Conservation (phyloP, 23 red algal genomes). For the Gracilaria caudata region DNA sequence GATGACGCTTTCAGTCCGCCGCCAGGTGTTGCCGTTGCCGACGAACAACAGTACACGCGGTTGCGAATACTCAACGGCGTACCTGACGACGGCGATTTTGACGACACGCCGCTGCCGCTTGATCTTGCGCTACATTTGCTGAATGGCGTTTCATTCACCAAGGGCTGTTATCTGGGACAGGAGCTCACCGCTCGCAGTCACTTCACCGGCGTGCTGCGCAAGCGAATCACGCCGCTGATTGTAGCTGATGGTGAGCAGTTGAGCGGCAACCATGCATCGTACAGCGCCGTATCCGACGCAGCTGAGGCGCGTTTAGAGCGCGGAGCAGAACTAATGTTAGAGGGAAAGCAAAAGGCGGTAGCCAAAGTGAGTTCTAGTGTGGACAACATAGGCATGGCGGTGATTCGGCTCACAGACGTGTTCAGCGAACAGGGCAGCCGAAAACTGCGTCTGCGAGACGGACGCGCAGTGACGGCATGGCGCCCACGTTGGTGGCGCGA, state of each 20-base stretch:
- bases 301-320: background rate
- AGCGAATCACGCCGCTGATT: slow-evolving; percentile 58
- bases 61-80: slow-evolving; percentile 75
- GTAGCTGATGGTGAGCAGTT: background rate
- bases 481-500: slow-evolving; percentile 28
- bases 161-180: slow-evolving; percentile 98
- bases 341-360: slow-evolving; percentile 18
- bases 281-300: background rate
- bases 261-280: background rate
- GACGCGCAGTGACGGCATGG: slow-evolving; percentile 32
- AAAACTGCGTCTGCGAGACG: slow-evolving; percentile 19
- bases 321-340: slow-evolving; percentile 11
- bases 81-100: slow-evolving; percentile 71
- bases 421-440: background rate
- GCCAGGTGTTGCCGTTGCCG: background rate
- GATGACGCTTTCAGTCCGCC: background rate
- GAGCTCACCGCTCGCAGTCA: slow-evolving; percentile 89
- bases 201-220: slow-evolving; percentile 88
- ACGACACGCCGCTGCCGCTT: slow-evolving; percentile 60
- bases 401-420: slow-evolving; percentile 32
- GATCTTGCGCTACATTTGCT: slow-evolving; percentile 83
- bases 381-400: slow-evolving; percentile 40
- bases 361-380: slow-evolving; percentile 35
- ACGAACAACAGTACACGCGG: slow-evolving; percentile 33
- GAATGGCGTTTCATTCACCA: slow-evolving; percentile 81